These are phyloP conservation scores for Cicer bijugum DNA, from an alignment of 306 rosid genomes.

Conservation along the genomic window DNA sequence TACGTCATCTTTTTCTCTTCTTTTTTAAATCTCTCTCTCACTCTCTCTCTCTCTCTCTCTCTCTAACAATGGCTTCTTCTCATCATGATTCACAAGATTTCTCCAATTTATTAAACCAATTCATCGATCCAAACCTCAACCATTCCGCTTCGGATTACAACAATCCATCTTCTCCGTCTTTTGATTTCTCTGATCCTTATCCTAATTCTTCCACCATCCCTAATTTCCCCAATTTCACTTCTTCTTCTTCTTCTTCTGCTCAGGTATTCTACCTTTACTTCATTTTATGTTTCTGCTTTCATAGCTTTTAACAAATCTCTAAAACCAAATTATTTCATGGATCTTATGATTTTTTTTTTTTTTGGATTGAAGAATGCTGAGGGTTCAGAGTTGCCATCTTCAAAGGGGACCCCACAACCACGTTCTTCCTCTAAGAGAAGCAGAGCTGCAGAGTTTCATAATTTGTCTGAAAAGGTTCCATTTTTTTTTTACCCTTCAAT, in stretches of 20 bases:
- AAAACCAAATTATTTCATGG: conserved; percentile 1
- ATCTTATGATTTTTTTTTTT: conserved; percentile 26
- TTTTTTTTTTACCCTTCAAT: conserved; percentile 11
- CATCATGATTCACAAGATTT: conserved; percentile 60
- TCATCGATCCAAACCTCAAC: conserved; percentile 46
- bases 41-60: conserved; percentile 31
- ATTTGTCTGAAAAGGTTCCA: conserved; percentile 86
- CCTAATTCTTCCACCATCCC: conserved; percentile 38
- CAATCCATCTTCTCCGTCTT: conserved; percentile 39
- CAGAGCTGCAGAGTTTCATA: conserved; percentile 95
- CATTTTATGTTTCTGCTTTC: neutral
- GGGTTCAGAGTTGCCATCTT: conserved; percentile 54
- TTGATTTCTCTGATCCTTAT: conserved; percentile 50
- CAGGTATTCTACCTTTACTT: conserved; percentile 19
- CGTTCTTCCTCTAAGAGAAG: conserved; percentile 79
- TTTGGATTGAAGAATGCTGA: conserved; percentile 57
- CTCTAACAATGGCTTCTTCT: conserved; percentile 6
- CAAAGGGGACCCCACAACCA: conserved; percentile 51
- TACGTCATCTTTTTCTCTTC: conserved; percentile 9
- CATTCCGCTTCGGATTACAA: conserved; percentile 40
- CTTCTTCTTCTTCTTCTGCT: neutral
- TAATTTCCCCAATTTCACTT: conserved; percentile 30
- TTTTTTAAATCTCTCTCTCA: neutral
- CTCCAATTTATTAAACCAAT: conserved; percentile 65
- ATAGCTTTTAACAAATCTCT: conserved; percentile 1